A percentile compares a stretch with the other conserved stretches of the same genome.
phyloP scores from a whole-genome alignment of 169 alveolate species.

The Eimeria necatrix region DNA sequence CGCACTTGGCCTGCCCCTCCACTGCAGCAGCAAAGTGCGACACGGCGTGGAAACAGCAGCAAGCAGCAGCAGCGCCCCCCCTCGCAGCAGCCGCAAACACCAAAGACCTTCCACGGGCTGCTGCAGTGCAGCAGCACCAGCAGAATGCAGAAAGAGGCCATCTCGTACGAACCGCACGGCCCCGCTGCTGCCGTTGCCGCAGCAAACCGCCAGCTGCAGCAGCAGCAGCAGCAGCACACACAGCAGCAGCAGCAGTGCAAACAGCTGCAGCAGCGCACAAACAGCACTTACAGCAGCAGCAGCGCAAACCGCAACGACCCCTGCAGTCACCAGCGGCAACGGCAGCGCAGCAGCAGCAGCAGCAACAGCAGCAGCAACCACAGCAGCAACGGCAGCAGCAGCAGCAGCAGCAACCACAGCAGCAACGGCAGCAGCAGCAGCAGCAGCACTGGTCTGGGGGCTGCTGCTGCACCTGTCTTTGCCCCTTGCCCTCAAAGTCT shows the following conservation, averaged over 20 bases:
- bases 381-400: slow-evolving; percentile 64
- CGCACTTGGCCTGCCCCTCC: background rate
- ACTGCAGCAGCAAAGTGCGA: slow-evolving; percentile 50
- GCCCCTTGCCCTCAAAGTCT: slow-evolving; percentile 58
- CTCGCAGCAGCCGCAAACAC: slow-evolving; percentile 37
- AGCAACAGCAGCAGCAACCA: slow-evolving; percentile 28
- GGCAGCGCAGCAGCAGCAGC: slow-evolving; percentile 28
- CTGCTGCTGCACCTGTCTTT: slow-evolving; percentile 48
- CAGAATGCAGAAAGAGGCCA: slow-evolving; percentile 70
- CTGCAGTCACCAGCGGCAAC: background rate
- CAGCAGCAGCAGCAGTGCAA: slow-evolving; percentile 36
- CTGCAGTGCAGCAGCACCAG: slow-evolving; percentile 62
- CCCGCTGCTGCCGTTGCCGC: slow-evolving; percentile 74
- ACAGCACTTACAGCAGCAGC: slow-evolving; percentile 59
- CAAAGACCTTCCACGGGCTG: slow-evolving; percentile 53
- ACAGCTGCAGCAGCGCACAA: background rate
- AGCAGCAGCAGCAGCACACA: slow-evolving; percentile 12
- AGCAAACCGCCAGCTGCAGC: slow-evolving; percentile 69
- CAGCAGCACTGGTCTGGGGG: slow-evolving; percentile 9
- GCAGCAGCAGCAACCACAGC: slow-evolving; percentile 46
- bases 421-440: slow-evolving; percentile 39
- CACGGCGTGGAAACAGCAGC: slow-evolving; percentile 33
- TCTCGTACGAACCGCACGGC: slow-evolving; percentile 59
- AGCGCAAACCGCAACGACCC: background rate
- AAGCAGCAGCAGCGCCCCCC: background rate